Evolutionary conservation across 768 basidiomycete genomes (phyloP), one percentile per base, ranked within the genome.

Genomic region (Phaeotremella skinneri): DNA sequence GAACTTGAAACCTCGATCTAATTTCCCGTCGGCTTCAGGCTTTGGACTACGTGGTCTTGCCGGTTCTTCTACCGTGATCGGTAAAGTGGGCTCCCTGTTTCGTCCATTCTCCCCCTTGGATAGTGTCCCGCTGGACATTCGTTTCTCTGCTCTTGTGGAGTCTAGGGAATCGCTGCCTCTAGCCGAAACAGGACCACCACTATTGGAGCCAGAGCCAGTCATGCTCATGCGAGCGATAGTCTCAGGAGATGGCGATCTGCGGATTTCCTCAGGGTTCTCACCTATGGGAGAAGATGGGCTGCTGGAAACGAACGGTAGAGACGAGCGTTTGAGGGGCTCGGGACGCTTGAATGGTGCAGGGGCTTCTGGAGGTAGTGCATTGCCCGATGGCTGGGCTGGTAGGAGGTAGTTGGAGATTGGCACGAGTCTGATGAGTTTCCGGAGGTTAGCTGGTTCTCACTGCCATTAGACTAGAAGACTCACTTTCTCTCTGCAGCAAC

Each of bases 401-500:
- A 75, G 50, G 7, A 69, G 58, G 45, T 66, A 66, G 25, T 65
- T 65, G 3, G 73, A 73, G 27, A 76, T 72, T 2, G 75, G 75
- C 0, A 74, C 67, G 29, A 72, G 74, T 63, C 74, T 76, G 47
- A 31, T 43, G 37, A 34, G 20, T 34, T 30, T 57, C 23, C 5
- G 47, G 23, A 21, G 27, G 48, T 6, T 25, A 30, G 30, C 14
- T n/a, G 3, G 3, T 20, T 20, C n/a, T 9, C 7, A 34, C 16
- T 25, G 20, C 52, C 29, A 52, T 39, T 49, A 23, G 7, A 41
- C 2, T 52, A 61, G 50, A 23, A 32, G 23, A 76, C 85, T 62
- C 62, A 91, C 91, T 87, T 89, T 71, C 87, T 86, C 73, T 94
- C 90, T 0, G 84, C 76, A 51, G 87, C 83, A 72, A 94, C 97